Percentiles rank a stretch among this genome's conserved stretches.
These are phyloP conservation scores for Kazachstania taianensis DNA, from an alignment of 805 yeast species.

Conservation along the genomic window DNA sequence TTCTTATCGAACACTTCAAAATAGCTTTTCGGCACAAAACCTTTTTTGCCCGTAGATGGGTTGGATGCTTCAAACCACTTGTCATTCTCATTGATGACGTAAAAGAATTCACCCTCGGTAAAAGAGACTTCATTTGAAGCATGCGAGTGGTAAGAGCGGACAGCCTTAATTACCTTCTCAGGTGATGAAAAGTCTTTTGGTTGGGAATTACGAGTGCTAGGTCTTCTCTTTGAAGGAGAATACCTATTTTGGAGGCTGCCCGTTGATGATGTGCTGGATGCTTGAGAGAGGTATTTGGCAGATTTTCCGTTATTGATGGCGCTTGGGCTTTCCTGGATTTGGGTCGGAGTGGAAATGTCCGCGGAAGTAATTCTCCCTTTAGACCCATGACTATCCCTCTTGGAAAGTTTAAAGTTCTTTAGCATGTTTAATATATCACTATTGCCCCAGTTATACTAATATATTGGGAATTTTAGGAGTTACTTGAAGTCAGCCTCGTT, in stretches of 20 bases:
- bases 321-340: conserved; percentile 12
- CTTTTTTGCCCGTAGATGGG: conserved; percentile 66
- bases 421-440: too few species aligned
- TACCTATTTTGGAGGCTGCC: conserved; percentile 2
- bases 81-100: conserved; percentile 54
- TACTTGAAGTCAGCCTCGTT: too few species aligned
- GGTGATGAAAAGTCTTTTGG: conserved; percentile 34
- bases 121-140: conserved; percentile 76
- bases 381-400: conserved; percentile 20
- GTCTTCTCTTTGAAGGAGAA: conserved; percentile 4
- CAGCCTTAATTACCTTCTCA: conserved; percentile 73
- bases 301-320: conserved; percentile 19
- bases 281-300: conserved; percentile 14
- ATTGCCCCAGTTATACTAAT: too few species aligned
- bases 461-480: too few species aligned
- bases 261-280: conserved; percentile 4
- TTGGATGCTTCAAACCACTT: conserved; percentile 86
- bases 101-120: conserved; percentile 77
- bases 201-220: conserved; percentile 2
- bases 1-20: conserved; percentile 70
- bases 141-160: conserved; percentile 66
- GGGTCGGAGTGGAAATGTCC: conserved; percentile 30
- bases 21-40: conserved; percentile 78
- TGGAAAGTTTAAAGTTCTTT: conserved; percentile 24
- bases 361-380: conserved; percentile 27